phyloP scores from a whole-genome alignment of 495 filamentous ascomycete genomes.

The Pseudevernia furfuracea region DNA sequence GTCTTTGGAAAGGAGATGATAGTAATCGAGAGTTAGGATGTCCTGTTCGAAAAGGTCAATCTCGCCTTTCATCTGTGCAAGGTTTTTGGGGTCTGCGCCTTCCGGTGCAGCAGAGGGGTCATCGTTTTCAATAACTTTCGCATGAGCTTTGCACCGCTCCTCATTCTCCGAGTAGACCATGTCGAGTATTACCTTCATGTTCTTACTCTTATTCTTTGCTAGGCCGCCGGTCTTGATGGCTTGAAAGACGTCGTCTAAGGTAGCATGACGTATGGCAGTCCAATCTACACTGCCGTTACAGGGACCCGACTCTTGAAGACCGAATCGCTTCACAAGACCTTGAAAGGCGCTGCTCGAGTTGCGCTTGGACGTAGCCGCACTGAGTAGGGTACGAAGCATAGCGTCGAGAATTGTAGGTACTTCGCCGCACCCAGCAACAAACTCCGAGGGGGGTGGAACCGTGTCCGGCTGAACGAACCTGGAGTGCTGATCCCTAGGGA shows the following conservation, averaged over 20 bases:
- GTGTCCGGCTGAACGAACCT: constrained; percentile 43
- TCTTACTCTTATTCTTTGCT: constrained; percentile 60
- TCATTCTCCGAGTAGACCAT: constrained; percentile 66
- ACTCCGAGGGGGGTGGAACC: constrained; percentile 69
- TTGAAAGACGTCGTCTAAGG: constrained; percentile 55
- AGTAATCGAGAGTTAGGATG: constrained; percentile 66
- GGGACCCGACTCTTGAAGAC: constrained; percentile 50
- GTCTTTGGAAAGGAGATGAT: constrained; percentile 58
- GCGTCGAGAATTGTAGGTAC: constrained; percentile 89
- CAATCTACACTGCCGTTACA: constrained; percentile 78
- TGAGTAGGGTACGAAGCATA: constrained; percentile 71
- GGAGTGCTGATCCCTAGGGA: constrained; percentile 53
- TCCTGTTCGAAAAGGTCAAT: constrained; percentile 48
- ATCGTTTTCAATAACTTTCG: constrained; percentile 21
- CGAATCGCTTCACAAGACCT: constrained; percentile 63
- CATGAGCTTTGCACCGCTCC: constrained; percentile 36
- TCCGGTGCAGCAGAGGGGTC: constrained; percentile 22
- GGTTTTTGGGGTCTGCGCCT: constrained; percentile 33
- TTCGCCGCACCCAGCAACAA: constrained; percentile 83
- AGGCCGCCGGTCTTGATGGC: constrained; percentile 67
- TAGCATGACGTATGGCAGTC: constrained; percentile 65
- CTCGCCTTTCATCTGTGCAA: constrained; percentile 39
- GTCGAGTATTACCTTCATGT: constrained; percentile 76
- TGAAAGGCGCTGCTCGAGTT: constrained; percentile 64
- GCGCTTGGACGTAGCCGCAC: constrained; percentile 60